Evolutionary conservation across 1,284 basidiomycete species (phyloP), one percentile per base, ranked within the genome.

Genomic region (Singerocomus inundabilis): DNA sequence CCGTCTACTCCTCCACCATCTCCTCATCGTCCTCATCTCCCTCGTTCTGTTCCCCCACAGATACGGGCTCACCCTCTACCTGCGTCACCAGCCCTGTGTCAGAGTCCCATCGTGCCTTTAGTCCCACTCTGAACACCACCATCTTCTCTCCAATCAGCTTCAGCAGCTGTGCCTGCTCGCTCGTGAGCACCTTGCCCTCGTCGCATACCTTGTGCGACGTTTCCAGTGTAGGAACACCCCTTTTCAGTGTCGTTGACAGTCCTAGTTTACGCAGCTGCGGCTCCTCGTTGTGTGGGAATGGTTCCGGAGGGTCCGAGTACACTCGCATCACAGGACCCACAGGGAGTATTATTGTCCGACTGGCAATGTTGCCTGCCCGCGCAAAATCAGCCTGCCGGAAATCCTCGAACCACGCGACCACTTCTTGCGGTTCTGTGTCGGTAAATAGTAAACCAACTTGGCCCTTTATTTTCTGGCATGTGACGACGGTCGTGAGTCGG

Each of bases 241-340:
- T 82, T 56, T 88, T 82, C 74, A 99, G 81, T 48, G 78, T 80
- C 16, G 96, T 98, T 39, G 85, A 80, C 46, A 99, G 75, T 11
- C 97, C 97, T 28, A 98, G 80, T 67, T 90, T 88, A 49, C 96
- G 84, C 47, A 99, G 77, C 66, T 98, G 95, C 18, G 96, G 93
- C 62, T 99, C 96, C 73, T 98, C 91, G 59, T 92, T 93, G 70
- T 98, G 94, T 26, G 96, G 93, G 68, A 98, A 94, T 1, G 93
- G 88, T 60, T 91, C 85, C 29, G 87, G 82, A 3, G 85, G 85
- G 58, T 85, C 82, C 12, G 86, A 84, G 66, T 88, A 77, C 48
- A 79, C 77, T 64, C 84, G 80, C 79, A 88, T 78, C 46, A 90
- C 78, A 39, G 87, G 82, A 29, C 86, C 85, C 26, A 75, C 82